These are phyloP conservation scores for Dentipellis sp. DNA, from an alignment of 768 basidiomycete genomes.

Conservation along the genomic window DNA sequence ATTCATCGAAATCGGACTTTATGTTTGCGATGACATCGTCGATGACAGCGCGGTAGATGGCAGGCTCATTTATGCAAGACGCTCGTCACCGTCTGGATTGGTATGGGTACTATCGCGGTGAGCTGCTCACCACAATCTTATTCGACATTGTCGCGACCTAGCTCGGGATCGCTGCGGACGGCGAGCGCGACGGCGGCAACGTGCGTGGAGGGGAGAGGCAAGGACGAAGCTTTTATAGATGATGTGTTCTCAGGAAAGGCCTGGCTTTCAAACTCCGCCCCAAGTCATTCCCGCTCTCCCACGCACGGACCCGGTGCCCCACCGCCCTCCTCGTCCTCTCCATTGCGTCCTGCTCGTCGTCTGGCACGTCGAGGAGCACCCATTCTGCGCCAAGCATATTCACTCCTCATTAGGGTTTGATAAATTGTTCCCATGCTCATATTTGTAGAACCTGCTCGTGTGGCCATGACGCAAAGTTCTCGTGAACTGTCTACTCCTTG, in stretches of 20 bases:
- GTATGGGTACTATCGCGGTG: conserved; percentile 47
- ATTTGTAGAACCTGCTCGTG: neutral
- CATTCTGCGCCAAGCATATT: too few species aligned
- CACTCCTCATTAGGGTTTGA: too few species aligned
- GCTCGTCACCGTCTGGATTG: conserved; percentile 46
- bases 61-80: conserved; percentile 58
- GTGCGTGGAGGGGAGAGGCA: conserved; percentile 26
- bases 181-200: conserved; percentile 20
- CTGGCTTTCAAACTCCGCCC: conserved; percentile 36
- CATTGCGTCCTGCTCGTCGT: neutral
- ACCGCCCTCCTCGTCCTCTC: neutral
- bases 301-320: conserved; percentile 33
- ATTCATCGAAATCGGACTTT: conserved; percentile 94
- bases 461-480: neutral
- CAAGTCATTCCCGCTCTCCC: conserved; percentile 24
- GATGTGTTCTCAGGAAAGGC: conserved; percentile 27
- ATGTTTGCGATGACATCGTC: conserved; percentile 89
- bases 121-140: conserved; percentile 96
- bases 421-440: too few species aligned
- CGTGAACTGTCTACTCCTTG: neutral
- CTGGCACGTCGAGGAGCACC: too few species aligned
- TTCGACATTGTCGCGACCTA: conserved; percentile 65
- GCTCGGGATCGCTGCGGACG: conserved; percentile 20
- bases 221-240: conserved; percentile 31
- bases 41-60: conserved; percentile 88